Evolutionary conservation across 768 basidiomycete species (phyloP).

Genomic region (Pleurotus salmoneostramineus): DNA sequence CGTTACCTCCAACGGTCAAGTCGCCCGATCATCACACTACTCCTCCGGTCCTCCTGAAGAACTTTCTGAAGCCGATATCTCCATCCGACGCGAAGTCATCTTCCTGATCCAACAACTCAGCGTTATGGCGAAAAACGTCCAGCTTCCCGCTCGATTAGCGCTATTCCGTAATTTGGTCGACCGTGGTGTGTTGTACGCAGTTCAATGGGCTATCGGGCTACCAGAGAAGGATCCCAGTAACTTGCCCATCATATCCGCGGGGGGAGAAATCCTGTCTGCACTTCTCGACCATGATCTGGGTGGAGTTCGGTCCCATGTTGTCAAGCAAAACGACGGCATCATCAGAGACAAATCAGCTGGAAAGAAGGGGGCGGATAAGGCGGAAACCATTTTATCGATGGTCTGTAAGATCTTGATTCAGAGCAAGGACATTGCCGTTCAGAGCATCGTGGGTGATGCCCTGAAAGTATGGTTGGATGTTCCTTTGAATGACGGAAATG

Average conservation of each 20-base stretch:
- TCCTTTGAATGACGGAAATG: conserved; percentile 44
- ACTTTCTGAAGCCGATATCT: conserved; percentile 50
- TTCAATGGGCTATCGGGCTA: conserved; percentile 87
- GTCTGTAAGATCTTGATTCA: conserved; percentile 75
- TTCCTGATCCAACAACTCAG: conserved; percentile 89
- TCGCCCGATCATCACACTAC: conserved; percentile 23
- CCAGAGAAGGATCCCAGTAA: conserved; percentile 49
- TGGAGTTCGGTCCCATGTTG: conserved; percentile 79
- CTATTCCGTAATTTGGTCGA: conserved; percentile 89
- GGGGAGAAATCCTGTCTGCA: conserved; percentile 80
- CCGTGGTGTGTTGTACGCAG: conserved; percentile 82
- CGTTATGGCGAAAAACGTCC: conserved; percentile 95
- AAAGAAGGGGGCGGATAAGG: conserved; percentile 55
- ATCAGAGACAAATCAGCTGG: conserved; percentile 58
- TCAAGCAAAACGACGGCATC: conserved; percentile 76
- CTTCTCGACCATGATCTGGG: conserved; percentile 89
- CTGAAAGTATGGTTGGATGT: conserved; percentile 81
- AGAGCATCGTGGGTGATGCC: conserved; percentile 88
- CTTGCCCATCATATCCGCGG: conserved; percentile 69
- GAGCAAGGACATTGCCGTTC: conserved; percentile 81
- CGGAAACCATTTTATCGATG: conserved; percentile 72
- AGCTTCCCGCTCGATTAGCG: conserved; percentile 77
- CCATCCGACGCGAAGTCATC: conserved; percentile 71
- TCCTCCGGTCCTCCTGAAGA: conserved; percentile 56
- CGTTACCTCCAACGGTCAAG: conserved; percentile 16